These are phyloP conservation scores for Boletus edulis DNA, from an alignment of 768 basidiomycete species.

Conservation along the genomic window DNA sequence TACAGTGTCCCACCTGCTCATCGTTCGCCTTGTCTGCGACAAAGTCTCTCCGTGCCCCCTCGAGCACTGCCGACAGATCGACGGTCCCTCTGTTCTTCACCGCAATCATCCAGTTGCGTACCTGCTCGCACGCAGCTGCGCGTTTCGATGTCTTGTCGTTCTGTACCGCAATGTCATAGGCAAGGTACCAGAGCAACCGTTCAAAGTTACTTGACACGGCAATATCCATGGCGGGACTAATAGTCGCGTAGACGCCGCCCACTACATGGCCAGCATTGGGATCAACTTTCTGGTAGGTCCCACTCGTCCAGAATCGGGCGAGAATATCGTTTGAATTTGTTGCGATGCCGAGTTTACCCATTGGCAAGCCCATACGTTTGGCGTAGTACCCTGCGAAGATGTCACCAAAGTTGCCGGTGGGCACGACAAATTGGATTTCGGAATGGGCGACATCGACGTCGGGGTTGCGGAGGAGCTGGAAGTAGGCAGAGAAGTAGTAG, in stretches of 20 bases:
- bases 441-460: conserved; percentile 34
- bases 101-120: conserved; percentile 84
- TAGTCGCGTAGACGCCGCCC: conserved; percentile 78
- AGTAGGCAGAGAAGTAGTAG: conserved; percentile 97
- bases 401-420: conserved; percentile 98
- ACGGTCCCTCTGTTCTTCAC: conserved; percentile 82
- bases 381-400: conserved; percentile 96
- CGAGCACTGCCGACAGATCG: conserved; percentile 67
- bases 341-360: conserved; percentile 82
- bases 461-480: conserved; percentile 64
- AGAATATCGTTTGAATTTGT: conserved; percentile 99
- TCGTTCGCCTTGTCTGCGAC: conserved; percentile 84
- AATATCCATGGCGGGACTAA: conserved; percentile 99
- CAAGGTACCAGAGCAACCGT: conserved; percentile 92
- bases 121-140: conserved; percentile 52
- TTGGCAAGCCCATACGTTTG: conserved; percentile 91
- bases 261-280: conserved; percentile 34
- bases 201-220: conserved; percentile 98
- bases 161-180: conserved; percentile 56
- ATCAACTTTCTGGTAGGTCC: conserved; percentile 84
- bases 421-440: conserved; percentile 91
- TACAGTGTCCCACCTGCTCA: conserved; percentile 55
- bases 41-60: conserved; percentile 79
- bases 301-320: conserved; percentile 89
- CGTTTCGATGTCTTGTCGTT: conserved; percentile 30